Percentiles rank a stretch among this genome's conserved stretches.
Evolutionary conservation across 2,329 filamentous ascomycete genomes (phyloP).

Genomic region (Fusarium albosuccineum): DNA sequence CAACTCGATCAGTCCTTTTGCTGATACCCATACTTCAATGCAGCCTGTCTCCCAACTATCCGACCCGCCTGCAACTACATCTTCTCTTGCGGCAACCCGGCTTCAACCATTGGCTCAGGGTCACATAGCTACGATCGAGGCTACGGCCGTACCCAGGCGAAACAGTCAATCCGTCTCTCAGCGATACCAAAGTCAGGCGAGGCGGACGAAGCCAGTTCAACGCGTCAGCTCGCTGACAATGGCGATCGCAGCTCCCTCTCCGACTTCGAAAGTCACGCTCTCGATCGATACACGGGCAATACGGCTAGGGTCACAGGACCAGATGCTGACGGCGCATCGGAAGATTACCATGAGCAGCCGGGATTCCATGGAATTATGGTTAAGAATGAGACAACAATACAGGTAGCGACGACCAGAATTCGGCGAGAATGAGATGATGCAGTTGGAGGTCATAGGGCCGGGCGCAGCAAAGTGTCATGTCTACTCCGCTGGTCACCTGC

Average conservation of each 20-base stretch:
- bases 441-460: too few relatives aligned
- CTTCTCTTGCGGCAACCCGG: constrained; percentile 31
- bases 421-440: too few relatives aligned
- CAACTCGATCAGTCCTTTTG: rapidly evolving
- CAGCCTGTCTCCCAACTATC: constrained; percentile 41
- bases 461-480: too few relatives aligned
- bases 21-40: not conserved
- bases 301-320: constrained; percentile 30
- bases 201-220: constrained; percentile 39
- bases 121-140: constrained; percentile 32
- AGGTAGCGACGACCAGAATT: constrained; percentile 17
- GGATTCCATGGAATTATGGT: constrained; percentile 38
- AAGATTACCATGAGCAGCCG: constrained; percentile 1
- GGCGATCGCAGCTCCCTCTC: constrained; percentile 14
- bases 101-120: constrained; percentile 29
- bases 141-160: constrained; percentile 37
- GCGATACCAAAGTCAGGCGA: constrained; percentile 30
- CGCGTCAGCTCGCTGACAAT: constrained; percentile 38
- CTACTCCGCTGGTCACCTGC: too few relatives aligned
- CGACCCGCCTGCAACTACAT: constrained; percentile 39
- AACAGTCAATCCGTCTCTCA: constrained; percentile 38
- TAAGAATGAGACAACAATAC: constrained; percentile 41
- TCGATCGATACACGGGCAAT: constrained; percentile 34
- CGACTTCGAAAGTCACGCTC: constrained; percentile 40
- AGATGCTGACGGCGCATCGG: not conserved